Conservation (phyloP, 331 rosid species). For the Pyracantha coccinea region DNA sequence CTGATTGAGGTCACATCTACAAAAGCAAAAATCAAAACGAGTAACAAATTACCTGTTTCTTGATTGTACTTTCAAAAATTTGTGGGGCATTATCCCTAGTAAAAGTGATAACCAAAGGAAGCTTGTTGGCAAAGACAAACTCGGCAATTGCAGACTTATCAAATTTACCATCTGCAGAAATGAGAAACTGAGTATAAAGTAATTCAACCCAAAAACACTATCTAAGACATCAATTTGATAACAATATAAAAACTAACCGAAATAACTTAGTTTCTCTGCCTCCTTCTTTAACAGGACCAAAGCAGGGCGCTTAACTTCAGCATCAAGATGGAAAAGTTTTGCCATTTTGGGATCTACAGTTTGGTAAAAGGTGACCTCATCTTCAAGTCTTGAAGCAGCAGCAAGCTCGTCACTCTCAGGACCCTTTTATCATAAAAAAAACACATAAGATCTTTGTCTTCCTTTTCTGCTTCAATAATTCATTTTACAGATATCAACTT, state of each 20-base stretch:
- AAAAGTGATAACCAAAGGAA: conserved; percentile 78
- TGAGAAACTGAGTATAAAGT: conserved; percentile 2
- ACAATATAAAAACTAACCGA: conserved; percentile 42
- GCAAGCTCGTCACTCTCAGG: conserved; percentile 88
- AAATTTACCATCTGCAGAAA: conserved; percentile 63
- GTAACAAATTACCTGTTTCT: conserved; percentile 79
- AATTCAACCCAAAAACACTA: neutral
- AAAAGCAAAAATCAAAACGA: neutral
- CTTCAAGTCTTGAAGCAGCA: conserved; percentile 87
- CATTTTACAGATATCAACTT: neutral
- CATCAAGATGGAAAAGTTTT: conserved; percentile 74
- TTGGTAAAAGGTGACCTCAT: conserved; percentile 88
- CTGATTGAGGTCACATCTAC: neutral
- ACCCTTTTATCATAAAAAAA: conserved; percentile 40
- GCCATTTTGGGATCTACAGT: conserved; percentile 83
- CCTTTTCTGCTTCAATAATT: no score
- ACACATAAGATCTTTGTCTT: neutral
- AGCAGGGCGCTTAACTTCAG: conserved; percentile 79
- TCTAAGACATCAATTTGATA: neutral
- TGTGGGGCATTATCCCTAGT: conserved; percentile 81
- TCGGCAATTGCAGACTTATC: conserved; percentile 57
- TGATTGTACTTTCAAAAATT: conserved; percentile 79
- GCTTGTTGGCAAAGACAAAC: conserved; percentile 76
- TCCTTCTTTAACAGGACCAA: conserved; percentile 79
- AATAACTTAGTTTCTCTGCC: conserved; percentile 63